These are phyloP conservation scores for Prillingera fragicola DNA, from an alignment of 1,284 basidiomycete species.

Conservation along the genomic window DNA sequence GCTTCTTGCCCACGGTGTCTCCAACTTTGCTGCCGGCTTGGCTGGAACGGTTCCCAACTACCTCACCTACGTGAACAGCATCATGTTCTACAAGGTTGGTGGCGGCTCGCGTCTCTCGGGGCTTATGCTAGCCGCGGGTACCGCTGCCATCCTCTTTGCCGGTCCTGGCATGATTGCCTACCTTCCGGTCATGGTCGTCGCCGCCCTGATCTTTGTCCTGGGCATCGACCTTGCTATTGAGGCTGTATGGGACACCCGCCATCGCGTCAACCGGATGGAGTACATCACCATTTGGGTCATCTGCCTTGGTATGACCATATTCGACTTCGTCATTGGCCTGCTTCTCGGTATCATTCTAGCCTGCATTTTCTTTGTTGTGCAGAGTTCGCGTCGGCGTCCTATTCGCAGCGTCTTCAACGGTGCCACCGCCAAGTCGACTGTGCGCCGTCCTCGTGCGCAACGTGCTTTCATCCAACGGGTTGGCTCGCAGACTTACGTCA, in stretches of 20 bases:
- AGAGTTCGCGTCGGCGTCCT: conserved; percentile 75
- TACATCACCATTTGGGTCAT: conserved; percentile 54
- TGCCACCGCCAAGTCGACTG: conserved; percentile 78
- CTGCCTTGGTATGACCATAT: conserved; percentile 83
- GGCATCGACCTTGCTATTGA: conserved; percentile 93
- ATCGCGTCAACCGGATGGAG: conserved; percentile 70
- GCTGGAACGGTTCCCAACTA: conserved; percentile 63
- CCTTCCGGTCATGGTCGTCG: conserved; percentile 83
- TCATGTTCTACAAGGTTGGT: conserved; percentile 92
- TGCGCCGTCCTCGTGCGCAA: conserved; percentile 81
- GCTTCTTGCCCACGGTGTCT: conserved; percentile 86
- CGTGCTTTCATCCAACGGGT: conserved; percentile 84
- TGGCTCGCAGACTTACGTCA: conserved; percentile 82
- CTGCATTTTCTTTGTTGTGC: conserved; percentile 93
- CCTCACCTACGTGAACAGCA: conserved; percentile 71
- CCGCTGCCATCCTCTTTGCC: conserved; percentile 65
- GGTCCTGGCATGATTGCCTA: conserved; percentile 70
- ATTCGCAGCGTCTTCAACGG: conserved; percentile 77
- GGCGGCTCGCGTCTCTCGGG: conserved; percentile 79
- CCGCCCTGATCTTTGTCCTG: conserved; percentile 88
- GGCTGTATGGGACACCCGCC: conserved; percentile 90
- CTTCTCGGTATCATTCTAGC: conserved; percentile 86
- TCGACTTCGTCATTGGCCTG: conserved; percentile 92
- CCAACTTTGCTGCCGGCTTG: conserved; percentile 76
- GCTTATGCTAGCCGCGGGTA: conserved; percentile 75